phyloP scores from a whole-genome alignment of 1,284 basidiomycete genomes.

The Leccinum subatratum region DNA sequence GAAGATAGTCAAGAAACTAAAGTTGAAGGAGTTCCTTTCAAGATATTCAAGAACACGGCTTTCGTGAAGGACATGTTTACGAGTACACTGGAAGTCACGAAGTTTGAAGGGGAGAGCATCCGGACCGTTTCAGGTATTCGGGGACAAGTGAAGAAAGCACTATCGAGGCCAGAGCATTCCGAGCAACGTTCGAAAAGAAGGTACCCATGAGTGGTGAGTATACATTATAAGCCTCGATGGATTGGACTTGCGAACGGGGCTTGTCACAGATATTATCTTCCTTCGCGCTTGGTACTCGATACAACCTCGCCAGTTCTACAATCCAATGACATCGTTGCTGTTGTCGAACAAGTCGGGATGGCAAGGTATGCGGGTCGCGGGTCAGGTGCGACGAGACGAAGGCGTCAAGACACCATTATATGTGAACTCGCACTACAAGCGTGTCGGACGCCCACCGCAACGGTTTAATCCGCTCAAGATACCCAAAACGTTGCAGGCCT shows the following conservation, averaged over 20 bases:
- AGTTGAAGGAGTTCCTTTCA: constrained; percentile 90
- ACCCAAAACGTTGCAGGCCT: constrained; percentile 83
- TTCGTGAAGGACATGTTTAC: constrained; percentile 99
- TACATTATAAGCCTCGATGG: background rate
- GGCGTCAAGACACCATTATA: constrained; percentile 78
- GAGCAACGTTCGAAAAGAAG: constrained; percentile 98
- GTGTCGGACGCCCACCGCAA: constrained; percentile 72
- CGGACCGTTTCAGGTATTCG: constrained; percentile 94
- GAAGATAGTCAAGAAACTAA: constrained; percentile 98
- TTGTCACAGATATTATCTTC: constrained; percentile 90
- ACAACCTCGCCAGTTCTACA: constrained; percentile 93
- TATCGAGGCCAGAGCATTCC: constrained; percentile 90
- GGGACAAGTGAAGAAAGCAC: constrained; percentile 93
- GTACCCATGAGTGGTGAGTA: constrained; percentile 86
- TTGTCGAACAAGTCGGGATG: constrained; percentile 75
- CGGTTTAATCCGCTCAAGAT: constrained; percentile 91
- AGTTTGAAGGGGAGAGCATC: constrained; percentile 96
- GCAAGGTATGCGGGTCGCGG: constrained; percentile 97
- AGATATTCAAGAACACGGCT: constrained; percentile 99
- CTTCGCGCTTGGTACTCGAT: constrained; percentile 96
- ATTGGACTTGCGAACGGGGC: constrained; percentile 3
- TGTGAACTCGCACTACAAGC: constrained; percentile 87
- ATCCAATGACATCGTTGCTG: constrained; percentile 90
- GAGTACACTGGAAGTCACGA: constrained; percentile 89
- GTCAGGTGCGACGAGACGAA: constrained; percentile 83